These are phyloP conservation scores for Rhodotorula glutinis DNA, from an alignment of 1,284 basidiomycete genomes.

Conservation along the genomic window DNA sequence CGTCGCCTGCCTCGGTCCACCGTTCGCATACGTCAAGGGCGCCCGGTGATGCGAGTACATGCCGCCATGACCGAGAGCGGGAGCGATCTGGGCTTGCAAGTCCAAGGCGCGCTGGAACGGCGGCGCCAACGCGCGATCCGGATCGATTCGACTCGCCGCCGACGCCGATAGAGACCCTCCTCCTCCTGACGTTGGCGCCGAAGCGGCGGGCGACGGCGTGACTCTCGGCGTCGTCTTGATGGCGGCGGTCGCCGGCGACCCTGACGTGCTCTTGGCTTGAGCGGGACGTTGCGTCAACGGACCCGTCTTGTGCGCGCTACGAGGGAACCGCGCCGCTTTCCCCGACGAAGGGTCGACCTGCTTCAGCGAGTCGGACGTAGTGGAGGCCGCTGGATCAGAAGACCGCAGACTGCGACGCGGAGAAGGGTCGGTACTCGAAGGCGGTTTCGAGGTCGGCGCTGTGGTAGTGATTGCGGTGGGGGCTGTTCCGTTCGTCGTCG, in stretches of 20 bases:
- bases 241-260: not conserved
- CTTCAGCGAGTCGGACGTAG: not conserved
- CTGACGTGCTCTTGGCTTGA: no score
- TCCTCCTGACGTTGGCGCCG: not conserved
- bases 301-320: not conserved
- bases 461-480: no score
- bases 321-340: not conserved
- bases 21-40: no score
- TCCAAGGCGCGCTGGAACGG: slow-evolving; percentile 31
- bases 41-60: not conserved
- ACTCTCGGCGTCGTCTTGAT: not conserved
- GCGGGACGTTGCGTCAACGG: no score
- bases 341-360: not conserved
- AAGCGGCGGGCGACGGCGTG: no score
- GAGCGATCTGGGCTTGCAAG: slow-evolving; percentile 22
- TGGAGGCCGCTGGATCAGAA: not conserved
- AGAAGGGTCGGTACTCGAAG: no score
- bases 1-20: no score
- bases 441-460: no score
- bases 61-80: slow-evolving; percentile 12
- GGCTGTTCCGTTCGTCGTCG: no score
- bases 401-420: not conserved
- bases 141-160: not conserved
- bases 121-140: slow-evolving; percentile 32
- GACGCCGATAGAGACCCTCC: not conserved